Evolutionary conservation across 2,329 filamentous ascomycete genomes (phyloP).

Genomic region (Penicillium janthinellum): DNA sequence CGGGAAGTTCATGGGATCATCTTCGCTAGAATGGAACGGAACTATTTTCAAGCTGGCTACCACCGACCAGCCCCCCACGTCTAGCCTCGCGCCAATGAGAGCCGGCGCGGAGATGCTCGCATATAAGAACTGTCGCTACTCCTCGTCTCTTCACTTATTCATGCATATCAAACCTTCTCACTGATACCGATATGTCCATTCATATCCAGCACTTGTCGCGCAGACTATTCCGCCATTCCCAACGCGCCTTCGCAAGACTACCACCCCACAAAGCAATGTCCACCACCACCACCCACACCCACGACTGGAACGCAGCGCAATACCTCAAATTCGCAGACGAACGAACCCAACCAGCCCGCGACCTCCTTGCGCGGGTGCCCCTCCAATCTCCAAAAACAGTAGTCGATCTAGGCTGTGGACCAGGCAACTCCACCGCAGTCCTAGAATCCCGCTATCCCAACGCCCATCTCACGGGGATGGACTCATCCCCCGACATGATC

Average conservation of each 20-base stretch:
- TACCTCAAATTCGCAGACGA: constrained; percentile 60
- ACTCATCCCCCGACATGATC: constrained; percentile 61
- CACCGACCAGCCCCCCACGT: neutral
- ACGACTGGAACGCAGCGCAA: constrained; percentile 59
- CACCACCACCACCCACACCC: neutral
- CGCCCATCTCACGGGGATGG: constrained; percentile 54
- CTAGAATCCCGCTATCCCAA: constrained; percentile 52
- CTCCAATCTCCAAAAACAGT: constrained; percentile 47
- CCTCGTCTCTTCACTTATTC: neutral
- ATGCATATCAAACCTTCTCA: neutral
- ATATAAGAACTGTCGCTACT: neutral
- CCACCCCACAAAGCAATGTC: constrained; percentile 10
- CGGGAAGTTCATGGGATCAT: neutral
- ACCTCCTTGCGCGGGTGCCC: constrained; percentile 55
- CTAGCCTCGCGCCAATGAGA: neutral
- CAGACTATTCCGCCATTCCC: constrained; percentile 12
- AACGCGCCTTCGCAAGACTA: constrained; percentile 5
- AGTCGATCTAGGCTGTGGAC: constrained; percentile 63
- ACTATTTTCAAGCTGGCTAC: neutral
- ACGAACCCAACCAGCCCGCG: constrained; percentile 56
- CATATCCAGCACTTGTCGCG: neutral
- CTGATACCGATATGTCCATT: constrained; percentile 6
- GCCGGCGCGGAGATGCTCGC: neutral
- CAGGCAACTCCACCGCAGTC: constrained; percentile 59
- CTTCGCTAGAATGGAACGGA: neutral